Evolutionary conservation across 495 filamentous ascomycete species (phyloP).

Genomic region (Stereocaulon alpinum): DNA sequence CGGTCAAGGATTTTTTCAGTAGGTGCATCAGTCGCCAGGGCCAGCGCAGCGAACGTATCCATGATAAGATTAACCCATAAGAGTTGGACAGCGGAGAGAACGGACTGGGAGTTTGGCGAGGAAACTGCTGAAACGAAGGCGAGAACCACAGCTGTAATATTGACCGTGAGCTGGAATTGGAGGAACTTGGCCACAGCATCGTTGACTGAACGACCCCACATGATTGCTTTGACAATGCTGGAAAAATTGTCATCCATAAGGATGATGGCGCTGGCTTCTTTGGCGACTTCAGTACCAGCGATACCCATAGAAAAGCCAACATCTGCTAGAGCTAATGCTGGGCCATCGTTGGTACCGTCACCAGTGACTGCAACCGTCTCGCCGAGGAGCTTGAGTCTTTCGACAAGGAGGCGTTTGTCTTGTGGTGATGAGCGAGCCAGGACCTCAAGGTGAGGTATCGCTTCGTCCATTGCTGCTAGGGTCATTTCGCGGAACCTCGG

Average conservation of each 20-base stretch:
- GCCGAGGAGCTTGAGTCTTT: conserved; percentile 58
- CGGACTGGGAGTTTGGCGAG: conserved; percentile 51
- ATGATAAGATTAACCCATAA: conserved; percentile 92
- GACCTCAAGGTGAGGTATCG: conserved; percentile 69
- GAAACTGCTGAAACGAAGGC: conserved; percentile 80
- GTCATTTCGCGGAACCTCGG: conserved; percentile 71
- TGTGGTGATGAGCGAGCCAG: conserved; percentile 80
- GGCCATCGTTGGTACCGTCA: conserved; percentile 85
- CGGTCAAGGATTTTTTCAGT: conserved; percentile 68
- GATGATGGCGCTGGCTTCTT: conserved; percentile 86
- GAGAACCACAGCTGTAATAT: conserved; percentile 73
- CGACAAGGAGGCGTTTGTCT: conserved; percentile 74
- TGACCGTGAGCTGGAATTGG: conserved; percentile 88
- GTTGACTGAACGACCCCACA: conserved; percentile 86
- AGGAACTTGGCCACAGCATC: conserved; percentile 85
- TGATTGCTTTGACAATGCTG: conserved; percentile 79
- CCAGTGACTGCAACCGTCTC: conserved; percentile 84
- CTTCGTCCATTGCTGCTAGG: conserved; percentile 56
- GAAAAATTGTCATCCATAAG: conserved; percentile 86
- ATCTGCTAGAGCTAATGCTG: conserved; percentile 74
- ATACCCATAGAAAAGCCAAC: conserved; percentile 93
- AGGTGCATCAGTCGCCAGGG: conserved; percentile 76
- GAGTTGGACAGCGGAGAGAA: conserved; percentile 76
- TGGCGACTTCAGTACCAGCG: conserved; percentile 83
- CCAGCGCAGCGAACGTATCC: conserved; percentile 83